phyloP scores from a whole-genome alignment of 108 stramenopile genomes.

The Epithemia pelagica region DNA sequence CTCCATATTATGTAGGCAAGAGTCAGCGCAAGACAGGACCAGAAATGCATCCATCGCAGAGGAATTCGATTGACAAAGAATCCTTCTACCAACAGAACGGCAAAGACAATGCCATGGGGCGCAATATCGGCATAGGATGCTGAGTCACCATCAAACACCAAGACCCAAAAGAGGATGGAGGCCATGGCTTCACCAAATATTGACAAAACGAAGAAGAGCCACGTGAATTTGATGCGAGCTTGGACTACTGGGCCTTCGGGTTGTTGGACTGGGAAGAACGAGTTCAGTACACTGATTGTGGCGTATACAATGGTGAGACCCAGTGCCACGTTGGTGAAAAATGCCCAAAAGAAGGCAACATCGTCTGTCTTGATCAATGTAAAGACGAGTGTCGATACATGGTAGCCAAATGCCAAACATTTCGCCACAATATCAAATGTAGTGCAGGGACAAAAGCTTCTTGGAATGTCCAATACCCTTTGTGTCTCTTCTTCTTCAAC shows the following conservation, averaged over 20 bases:
- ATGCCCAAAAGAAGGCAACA: slow-evolving; percentile 2
- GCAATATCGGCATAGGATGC: not conserved
- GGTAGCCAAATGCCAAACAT: not conserved
- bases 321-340: not conserved
- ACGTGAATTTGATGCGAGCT: slow-evolving; percentile 1
- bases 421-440: not conserved
- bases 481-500: not conserved
- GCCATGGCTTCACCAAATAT: not conserved
- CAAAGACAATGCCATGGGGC: not conserved
- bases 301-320: not conserved
- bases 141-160: not conserved
- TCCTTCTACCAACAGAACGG: not conserved
- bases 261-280: no score
- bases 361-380: not conserved
- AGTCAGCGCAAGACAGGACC: not conserved
- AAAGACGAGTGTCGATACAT: not conserved
- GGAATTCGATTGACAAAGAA: slow-evolving; percentile 14
- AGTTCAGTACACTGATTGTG: no score
- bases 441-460: not conserved
- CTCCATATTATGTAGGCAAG: slow-evolving; percentile 4
- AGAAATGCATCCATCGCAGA: slow-evolving; percentile 11
- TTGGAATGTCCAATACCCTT: slow-evolving; percentile 2
- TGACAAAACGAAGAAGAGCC: not conserved
- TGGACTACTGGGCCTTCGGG: not conserved
- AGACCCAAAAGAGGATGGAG: not conserved